These are phyloP conservation scores for Scleroderma bovista DNA, from an alignment of 768 basidiomycete genomes.

Conservation along the genomic window DNA sequence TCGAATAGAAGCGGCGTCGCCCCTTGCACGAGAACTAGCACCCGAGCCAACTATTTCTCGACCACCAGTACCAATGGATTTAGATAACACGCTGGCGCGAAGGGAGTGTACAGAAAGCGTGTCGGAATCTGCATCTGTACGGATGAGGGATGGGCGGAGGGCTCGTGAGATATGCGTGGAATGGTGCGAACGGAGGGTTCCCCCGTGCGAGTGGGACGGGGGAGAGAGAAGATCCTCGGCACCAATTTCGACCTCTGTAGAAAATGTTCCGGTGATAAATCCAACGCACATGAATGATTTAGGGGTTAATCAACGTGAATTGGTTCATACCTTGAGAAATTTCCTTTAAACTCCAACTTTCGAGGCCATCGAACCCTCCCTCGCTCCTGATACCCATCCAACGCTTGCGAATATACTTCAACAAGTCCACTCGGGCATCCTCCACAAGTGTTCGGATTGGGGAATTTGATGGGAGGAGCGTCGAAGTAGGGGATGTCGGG, in stretches of 20 bases:
- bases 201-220: conserved; percentile 15
- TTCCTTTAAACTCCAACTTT: conserved; percentile 85
- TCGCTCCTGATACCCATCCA: conserved; percentile 73
- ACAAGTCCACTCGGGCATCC: conserved; percentile 41
- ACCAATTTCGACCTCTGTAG: conserved; percentile 72
- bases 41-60: conserved; percentile 24
- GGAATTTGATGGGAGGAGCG: conserved; percentile 66
- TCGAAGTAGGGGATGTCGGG: conserved; percentile 48
- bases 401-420: conserved; percentile 67
- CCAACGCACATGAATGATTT: background rate
- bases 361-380: conserved; percentile 78
- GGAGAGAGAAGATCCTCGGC: conserved; percentile 65
- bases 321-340: conserved; percentile 39
- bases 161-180: conserved; percentile 21
- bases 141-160: conserved; percentile 24
- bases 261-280: too few species aligned
- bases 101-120: conserved; percentile 42
- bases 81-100: conserved; percentile 39
- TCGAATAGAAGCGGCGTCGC: conserved; percentile 36
- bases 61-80: conserved; percentile 19
- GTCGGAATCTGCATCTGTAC: conserved; percentile 33
- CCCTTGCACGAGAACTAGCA: conserved; percentile 13
- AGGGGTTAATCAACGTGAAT: background rate
- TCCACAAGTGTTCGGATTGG: conserved; percentile 70
- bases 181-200: conserved; percentile 2